Evolutionary conservation across 257 asterid species (phyloP), one percentile per base, ranked within the genome.

Genomic region (Buddleja alternifolia): DNA sequence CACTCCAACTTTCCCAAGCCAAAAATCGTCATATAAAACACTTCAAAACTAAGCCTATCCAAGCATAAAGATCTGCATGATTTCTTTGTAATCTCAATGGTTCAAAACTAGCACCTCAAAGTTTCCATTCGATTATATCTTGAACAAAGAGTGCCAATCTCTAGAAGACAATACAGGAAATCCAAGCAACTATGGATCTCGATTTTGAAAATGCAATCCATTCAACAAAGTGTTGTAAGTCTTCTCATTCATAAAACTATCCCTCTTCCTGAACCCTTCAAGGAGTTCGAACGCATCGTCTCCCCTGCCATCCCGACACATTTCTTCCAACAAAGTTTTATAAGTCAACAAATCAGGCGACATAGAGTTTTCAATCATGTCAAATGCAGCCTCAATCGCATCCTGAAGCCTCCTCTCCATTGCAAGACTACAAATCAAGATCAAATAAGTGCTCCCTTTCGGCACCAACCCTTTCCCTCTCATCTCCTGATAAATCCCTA

Each of bases 231-330:
- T 69, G 37, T 73, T 78, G 73, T 86, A 88, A 20, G 81, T 85
- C 81, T 81, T 88, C 90, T 88, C 99, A 41, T 86, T 84, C 97
- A 93, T 86, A n/a, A 57, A 64, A 51, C 66, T 75, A 76, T 90
- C 99, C 75, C 81, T 78, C 78, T 87, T 90, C 75, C 87, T 85
- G 40, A 86, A 69, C 41, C 69, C 81, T 65, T 90, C 94, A 66
- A 93, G 89, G 62, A 88, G 85, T 47, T 88, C 89, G 69, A 87
- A 73, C 0, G 96, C 99, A 8, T 85, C 88, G 19, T 80, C 42
- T 19, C 94, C 96, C 81, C 78, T 88, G 20, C 95, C 97, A 64
- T 88, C 93, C 79, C 94, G 80, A 68, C 96, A 85, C 86, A 93
- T 78, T 75, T 87, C 99, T 56, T 89, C 99, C 77, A 93, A 60